Percentiles rank a stretch among this genome's conserved stretches.
These are phyloP conservation scores for Lasiodiplodia sp. DNA, from an alignment of 2,329 filamentous ascomycete species.

Conservation along the genomic window DNA sequence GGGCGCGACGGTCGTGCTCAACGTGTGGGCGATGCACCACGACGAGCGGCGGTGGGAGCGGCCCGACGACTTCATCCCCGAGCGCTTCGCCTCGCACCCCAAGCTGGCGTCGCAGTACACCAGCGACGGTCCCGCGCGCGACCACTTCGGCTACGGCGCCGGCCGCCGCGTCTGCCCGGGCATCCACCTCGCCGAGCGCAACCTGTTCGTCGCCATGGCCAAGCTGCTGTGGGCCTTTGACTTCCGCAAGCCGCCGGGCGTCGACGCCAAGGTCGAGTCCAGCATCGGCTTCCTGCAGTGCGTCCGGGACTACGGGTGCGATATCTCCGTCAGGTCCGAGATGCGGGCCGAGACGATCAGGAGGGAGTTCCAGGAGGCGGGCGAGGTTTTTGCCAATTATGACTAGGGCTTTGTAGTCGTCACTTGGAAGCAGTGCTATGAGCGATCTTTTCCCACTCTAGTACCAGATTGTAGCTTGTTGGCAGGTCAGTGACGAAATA, in stretches of 20 bases:
- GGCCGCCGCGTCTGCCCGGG: constrained; percentile 63
- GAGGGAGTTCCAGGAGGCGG: too few species aligned
- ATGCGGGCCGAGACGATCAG: too few species aligned
- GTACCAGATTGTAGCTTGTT: too few species aligned
- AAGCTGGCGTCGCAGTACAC: constrained; percentile 35
- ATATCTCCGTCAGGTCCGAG: too few species aligned
- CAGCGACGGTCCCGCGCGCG: too few species aligned
- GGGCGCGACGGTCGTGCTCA: constrained; percentile 48
- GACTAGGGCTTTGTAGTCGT: too few species aligned
- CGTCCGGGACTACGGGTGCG: too few species aligned
- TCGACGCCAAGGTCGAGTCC: neutral
- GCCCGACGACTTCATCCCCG: constrained; percentile 34
- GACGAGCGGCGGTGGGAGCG: constrained; percentile 37
- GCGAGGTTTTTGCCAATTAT: too few species aligned
- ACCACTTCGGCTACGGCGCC: constrained; percentile 59
- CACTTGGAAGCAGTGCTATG: too few species aligned
- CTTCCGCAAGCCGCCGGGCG: constrained; percentile 27
- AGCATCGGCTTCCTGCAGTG: too few species aligned
- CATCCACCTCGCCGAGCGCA: constrained; percentile 59
- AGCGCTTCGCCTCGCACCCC: neutral
- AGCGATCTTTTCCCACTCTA: too few species aligned
- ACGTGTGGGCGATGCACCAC: constrained; percentile 47
- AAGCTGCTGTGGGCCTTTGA: constrained; percentile 31
- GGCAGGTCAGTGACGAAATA: too few species aligned
- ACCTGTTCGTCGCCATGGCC: constrained; percentile 47